Conservation (phyloP, 306 rosid genomes). For the Vigna unguiculata region DNA sequence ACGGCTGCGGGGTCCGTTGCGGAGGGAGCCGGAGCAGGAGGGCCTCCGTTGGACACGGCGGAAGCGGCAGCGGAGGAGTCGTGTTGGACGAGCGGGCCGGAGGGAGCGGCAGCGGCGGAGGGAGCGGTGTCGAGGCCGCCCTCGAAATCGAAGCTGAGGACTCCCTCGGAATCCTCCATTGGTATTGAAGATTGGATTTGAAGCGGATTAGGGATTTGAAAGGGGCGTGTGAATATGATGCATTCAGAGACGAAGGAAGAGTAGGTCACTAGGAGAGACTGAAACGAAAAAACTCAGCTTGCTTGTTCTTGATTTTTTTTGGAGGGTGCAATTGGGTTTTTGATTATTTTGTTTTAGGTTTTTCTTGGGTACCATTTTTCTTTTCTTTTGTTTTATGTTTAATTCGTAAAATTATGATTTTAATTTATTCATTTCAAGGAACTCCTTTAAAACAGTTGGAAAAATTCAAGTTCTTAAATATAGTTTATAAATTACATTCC, state of each 20-base stretch:
- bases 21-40: slow-evolving; percentile 35
- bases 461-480: too few relatives aligned
- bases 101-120: slow-evolving; percentile 52
- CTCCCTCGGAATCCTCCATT: slow-evolving; percentile 99
- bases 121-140: slow-evolving; percentile 86
- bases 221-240: neutral
- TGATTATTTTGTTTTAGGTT: neutral
- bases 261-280: neutral
- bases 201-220: slow-evolving; percentile 46
- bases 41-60: slow-evolving; percentile 44
- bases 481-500: too few relatives aligned
- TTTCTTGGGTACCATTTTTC: too few relatives aligned
- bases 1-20: slow-evolving; percentile 27
- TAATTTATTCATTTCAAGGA: too few relatives aligned
- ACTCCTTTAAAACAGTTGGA: too few relatives aligned
- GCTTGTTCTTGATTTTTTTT: neutral
- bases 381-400: too few relatives aligned
- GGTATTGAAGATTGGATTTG: neutral
- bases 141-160: slow-evolving; percentile 95
- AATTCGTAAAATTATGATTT: too few relatives aligned
- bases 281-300: neutral
- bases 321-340: neutral
- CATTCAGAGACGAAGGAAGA: slow-evolving; percentile 9
- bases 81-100: slow-evolving; percentile 56
- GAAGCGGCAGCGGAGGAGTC: slow-evolving; percentile 54